Evolutionary conservation across 2,329 filamentous ascomycete species (phyloP).

Genomic region (Bipolaris oryzae): DNA sequence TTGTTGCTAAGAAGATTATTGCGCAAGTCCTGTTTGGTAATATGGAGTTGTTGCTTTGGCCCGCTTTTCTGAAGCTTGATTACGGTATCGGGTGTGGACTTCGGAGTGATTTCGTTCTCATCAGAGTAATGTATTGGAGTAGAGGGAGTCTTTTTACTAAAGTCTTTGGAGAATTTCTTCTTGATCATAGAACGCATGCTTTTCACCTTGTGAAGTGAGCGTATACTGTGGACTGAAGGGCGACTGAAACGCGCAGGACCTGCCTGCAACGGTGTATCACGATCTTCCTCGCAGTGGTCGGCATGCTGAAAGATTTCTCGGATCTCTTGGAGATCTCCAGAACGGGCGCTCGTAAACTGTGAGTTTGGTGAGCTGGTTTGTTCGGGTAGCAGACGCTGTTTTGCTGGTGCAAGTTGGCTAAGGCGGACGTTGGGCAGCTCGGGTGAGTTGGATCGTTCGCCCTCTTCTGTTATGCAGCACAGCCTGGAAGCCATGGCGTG

Average conservation of each 20-base stretch:
- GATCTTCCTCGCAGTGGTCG: conserved; percentile 17
- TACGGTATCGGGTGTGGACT: conserved; percentile 28
- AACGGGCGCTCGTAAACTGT: conserved; percentile 38
- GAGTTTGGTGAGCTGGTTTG: conserved; percentile 27
- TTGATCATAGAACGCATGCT: conserved; percentile 45
- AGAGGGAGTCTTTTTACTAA: conserved; percentile 21
- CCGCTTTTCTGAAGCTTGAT: conserved; percentile 28
- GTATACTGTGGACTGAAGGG: conserved; percentile 40
- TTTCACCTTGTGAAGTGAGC: conserved; percentile 44
- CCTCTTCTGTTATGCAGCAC: conserved; percentile 43
- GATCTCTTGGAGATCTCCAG: conserved; percentile 43
- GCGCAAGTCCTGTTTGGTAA: conserved; percentile 40
- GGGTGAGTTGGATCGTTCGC: conserved; percentile 35
- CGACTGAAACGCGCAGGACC: conserved; percentile 30
- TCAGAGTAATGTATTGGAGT: conserved; percentile 6
- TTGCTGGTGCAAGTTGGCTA: conserved; percentile 35
- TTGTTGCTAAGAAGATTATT: conserved; percentile 44
- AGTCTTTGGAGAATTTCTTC: conserved; percentile 40
- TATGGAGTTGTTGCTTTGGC: conserved; percentile 32
- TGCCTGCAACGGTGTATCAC: conserved; percentile 20
- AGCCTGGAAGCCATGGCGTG: conserved; percentile 40
- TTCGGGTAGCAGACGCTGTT: conserved; percentile 33
- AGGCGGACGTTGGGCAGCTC: conserved; percentile 43
- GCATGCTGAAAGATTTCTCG: conserved; percentile 44
- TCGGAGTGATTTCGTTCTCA: conserved; percentile 12